Evolutionary conservation across 331 rosid species (phyloP).

Genomic region (Erythrophleum ivorense): DNA sequence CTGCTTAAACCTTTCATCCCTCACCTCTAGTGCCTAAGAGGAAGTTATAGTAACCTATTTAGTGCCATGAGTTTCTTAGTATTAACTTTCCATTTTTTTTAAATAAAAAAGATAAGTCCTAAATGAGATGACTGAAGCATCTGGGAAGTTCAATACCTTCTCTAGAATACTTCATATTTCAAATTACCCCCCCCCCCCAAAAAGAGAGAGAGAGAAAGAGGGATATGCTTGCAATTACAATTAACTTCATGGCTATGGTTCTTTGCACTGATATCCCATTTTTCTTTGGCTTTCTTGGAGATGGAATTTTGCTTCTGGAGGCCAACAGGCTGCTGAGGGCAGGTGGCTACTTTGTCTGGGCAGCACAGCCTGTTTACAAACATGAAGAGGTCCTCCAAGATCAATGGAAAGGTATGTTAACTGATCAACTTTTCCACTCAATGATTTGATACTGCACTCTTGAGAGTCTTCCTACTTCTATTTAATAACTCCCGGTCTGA

Average conservation of each 20-base stretch:
- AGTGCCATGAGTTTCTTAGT: constrained; percentile 29
- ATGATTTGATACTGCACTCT: constrained; percentile 28
- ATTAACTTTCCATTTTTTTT: neutral
- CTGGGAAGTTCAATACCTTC: constrained; percentile 5
- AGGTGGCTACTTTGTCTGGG: constrained; percentile 95
- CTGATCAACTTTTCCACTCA: neutral
- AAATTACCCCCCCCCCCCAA: neutral
- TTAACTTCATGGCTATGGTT: constrained; percentile 22
- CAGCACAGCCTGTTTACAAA: constrained; percentile 87
- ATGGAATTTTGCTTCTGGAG: constrained; percentile 92
- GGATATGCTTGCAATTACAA: constrained; percentile 14
- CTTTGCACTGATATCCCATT: constrained; percentile 44
- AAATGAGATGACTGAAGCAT: neutral
- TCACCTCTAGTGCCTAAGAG: constrained; percentile 23
- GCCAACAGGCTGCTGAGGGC: constrained; percentile 84
- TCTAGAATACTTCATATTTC: constrained; percentile 23
- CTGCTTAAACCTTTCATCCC: constrained; percentile 15
- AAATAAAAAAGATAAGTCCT: neutral
- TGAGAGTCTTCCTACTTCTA: constrained; percentile 6
- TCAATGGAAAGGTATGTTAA: constrained; percentile 84
- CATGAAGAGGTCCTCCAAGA: constrained; percentile 69
- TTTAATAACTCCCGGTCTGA: neutral
- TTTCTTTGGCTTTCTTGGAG: constrained; percentile 54
- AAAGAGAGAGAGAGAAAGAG: neutral
- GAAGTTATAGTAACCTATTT: constrained; percentile 11